Evolutionary conservation across 148 eudicot genomes (phyloP), one percentile per base, ranked within the genome.

Genomic region (Arctostaphylos glauca): DNA sequence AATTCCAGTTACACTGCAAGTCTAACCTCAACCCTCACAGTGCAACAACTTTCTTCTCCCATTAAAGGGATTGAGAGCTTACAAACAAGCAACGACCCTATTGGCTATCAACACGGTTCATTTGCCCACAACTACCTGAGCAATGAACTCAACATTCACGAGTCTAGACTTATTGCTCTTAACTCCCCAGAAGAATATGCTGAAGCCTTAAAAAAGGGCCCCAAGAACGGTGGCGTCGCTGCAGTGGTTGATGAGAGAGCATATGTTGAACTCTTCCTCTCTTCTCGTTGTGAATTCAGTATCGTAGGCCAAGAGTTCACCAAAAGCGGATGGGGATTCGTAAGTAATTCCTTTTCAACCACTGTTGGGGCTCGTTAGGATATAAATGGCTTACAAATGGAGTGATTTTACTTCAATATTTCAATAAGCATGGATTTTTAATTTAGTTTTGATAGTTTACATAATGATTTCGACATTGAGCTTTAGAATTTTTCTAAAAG

Each of bases 251-350:
- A 92, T 58, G 91, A 92, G 81, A 89, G 92, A n/a, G n/a, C n/a
- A n/a, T n/a, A n/a, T n/a, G n/a, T n/a, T n/a, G n/a, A n/a, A n/a
- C n/a, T n/a, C n/a, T 92, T 93, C 83, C 94, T 93, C 38, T 89
- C 97, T 50, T 79, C 91, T 2, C 92, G 91, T 83, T 93, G 97
- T 59, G 92, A 93, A 38, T 92, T 86, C 85, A 92, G 91, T 50
- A 89, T 93, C 48, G 90, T 90, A 13, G 97, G 97, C 81, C 88
- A 80, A 38, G 91, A 90, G 80, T 93, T 93, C 89, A 90, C 93
- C 83, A 90, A 82, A 84, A 93, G 67, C 59, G 94, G 97, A 12
- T 93, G 97, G 97, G 97, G 97, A 81, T 93, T 89, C 86, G 94
- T 93, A 88, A 92, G 94, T 89, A 82, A 38, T 77, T 84, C 75